Percentiles rank a stretch among this genome's conserved stretches.
phyloP scores from a whole-genome alignment of 768 basidiomycete species.

The Panus rudis region DNA sequence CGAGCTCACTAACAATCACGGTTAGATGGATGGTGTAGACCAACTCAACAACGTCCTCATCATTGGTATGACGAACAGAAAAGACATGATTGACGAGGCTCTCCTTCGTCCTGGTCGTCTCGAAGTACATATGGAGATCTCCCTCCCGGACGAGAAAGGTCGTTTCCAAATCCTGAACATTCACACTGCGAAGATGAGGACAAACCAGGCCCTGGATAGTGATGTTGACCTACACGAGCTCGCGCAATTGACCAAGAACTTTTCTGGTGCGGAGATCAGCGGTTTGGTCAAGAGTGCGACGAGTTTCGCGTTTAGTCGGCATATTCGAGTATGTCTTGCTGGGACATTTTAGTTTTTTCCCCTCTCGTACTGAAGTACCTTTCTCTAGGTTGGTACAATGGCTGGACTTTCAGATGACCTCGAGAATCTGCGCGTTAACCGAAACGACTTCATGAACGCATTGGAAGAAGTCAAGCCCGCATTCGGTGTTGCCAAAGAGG shows the following conservation, averaged over 20 bases:
- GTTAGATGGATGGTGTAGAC: conserved; percentile 98
- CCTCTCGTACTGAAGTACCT: background rate
- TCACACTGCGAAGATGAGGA: conserved; percentile 92
- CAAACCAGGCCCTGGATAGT: conserved; percentile 79
- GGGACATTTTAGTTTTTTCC: background rate
- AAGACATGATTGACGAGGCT: conserved; percentile 99
- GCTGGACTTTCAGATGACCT: conserved; percentile 96
- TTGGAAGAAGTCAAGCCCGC: conserved; percentile 93
- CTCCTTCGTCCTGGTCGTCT: conserved; percentile 95
- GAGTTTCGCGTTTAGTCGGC: conserved; percentile 95
- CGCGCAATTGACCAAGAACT: conserved; percentile 87
- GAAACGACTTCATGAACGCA: conserved; percentile 81
- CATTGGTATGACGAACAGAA: conserved; percentile 98
- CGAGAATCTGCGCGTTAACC: conserved; percentile 84
- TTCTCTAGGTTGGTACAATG: conserved; percentile 76
- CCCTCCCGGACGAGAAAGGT: conserved; percentile 89
- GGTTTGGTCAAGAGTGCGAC: conserved; percentile 98
- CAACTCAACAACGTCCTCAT: conserved; percentile 98
- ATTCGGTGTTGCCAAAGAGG: conserved; percentile 96
- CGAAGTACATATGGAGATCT: conserved; percentile 99
- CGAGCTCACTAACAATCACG: background rate
- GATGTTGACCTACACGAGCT: conserved; percentile 84
- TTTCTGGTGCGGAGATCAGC: conserved; percentile 92
- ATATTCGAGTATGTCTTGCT: conserved; percentile 63
- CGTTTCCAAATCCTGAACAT: conserved; percentile 91